Percentiles rank a stretch among this genome's conserved stretches.
Conservation (phyloP, 1,284 basidiomycete genomes). For the Cronartium quercuum region DNA sequence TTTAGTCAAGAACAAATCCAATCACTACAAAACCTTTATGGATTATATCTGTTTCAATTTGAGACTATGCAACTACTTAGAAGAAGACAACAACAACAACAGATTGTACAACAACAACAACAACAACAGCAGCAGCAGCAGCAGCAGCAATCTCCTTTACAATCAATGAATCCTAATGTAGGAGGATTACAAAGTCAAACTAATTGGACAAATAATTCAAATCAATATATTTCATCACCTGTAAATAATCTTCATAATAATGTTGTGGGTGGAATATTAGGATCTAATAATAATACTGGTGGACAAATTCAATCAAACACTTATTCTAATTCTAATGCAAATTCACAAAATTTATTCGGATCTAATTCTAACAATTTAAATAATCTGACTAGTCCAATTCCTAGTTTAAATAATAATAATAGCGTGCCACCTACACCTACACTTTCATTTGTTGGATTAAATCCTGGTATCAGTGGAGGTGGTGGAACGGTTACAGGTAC, state of each 20-base stretch:
- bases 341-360: too few relatives aligned
- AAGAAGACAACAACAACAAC: conserved; percentile 4
- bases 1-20: conserved; percentile 28
- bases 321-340: not conserved
- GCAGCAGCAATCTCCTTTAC: conserved; percentile 7
- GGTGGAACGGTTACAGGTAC: not conserved
- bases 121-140: conserved; percentile 31
- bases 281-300: too few relatives aligned
- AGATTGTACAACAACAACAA: conserved; percentile 23
- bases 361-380: too few relatives aligned
- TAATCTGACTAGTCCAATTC: too few relatives aligned
- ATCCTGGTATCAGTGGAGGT: not conserved
- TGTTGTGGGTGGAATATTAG: too few relatives aligned
- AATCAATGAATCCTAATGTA: not conserved
- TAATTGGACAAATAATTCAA: not conserved
- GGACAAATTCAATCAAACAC: not conserved
- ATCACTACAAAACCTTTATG: conserved; percentile 26
- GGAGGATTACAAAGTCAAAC: not conserved
- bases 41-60: conserved; percentile 22
- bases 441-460: not conserved
- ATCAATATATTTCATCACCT: conserved; percentile 11
- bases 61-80: conserved; percentile 1
- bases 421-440: not conserved
- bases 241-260: conserved; percentile 10
- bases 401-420: too few relatives aligned